Evolutionary conservation across 345 rosid species (phyloP), one percentile per base, ranked within the genome.

Genomic region (Carallia pectinifolia): DNA sequence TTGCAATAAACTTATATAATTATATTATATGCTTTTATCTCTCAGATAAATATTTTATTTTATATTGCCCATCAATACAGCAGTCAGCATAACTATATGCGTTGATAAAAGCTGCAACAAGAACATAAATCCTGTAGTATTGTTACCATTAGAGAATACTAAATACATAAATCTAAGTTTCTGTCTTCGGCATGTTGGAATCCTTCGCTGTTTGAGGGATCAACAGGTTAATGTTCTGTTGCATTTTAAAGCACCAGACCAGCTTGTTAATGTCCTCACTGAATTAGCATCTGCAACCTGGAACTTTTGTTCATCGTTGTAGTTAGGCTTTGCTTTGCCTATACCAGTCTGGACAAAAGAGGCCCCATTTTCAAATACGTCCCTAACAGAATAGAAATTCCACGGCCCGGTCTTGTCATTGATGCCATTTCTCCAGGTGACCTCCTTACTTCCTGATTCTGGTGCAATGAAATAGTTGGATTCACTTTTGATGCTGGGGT

Each of bases 401-500:
- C 91, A 91, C 0, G 83, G 67, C 58, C 52, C 71, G 36, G 68
- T 67, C 4, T 76, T 77, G 18, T 63, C 77, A 1, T 27, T 9
- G 44, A 66, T 69, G 34, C 65, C 84, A 7, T 76, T 64, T 76
- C 87, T 86, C 90, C 85, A 89, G 8, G 33, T 9, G 33, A 85
- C 87, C 88, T 85, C 88, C 71, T 89, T 85, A 62, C 64, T 81
- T 53, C 75, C 83, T 1, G 67, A 54, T 63, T 78, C 53, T 53
- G 90, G 89, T 19, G 95, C 92, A 1, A 91, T 79, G 53, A 91
- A 93, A 50, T 77, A 81, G 76, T 89, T 90, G 68, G 93, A 74
- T 74, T 90, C 88, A 64, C 97, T 90, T 77, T 86, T 88, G 16
- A 89, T 88, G 71, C 88, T 86, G 7, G 97, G 97, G 56, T 77